Evolutionary conservation across 139 green algal genomes (phyloP), one percentile per base, ranked within the genome.

Genomic region (Klebsormidium nitens): DNA sequence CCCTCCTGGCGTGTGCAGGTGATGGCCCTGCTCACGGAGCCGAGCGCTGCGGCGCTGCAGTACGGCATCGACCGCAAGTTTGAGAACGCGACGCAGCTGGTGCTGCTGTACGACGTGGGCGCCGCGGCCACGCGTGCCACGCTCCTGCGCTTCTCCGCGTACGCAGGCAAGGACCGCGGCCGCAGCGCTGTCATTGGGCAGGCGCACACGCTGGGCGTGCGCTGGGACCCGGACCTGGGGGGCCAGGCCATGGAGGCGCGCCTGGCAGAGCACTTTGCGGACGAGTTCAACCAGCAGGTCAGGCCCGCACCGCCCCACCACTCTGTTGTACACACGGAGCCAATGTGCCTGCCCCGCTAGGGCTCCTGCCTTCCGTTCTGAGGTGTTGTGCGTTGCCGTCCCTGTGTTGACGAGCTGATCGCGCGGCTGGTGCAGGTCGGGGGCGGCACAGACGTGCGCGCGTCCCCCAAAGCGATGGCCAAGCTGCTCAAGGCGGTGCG

Each of bases 101-200:
- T 98, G 1, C 64, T 97, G 11, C 77, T 98, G 40, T 97, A 95
- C 64, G 94, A 99, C 77, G 84, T 98, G 78, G 94, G 93, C 26
- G 86, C 89, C 5, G 83, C 72, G 46, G 80, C 58, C 46, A 85
- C 84, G 2, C 83, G 93, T 72, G 91, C 83, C 0, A 83, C 91
- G 0, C 82, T 96, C 5, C 83, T 96, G 14, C 83, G 82, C 71
- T 98, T 87, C 85, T 92, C 84, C 52, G 83, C 83, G 19, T 97
- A 90, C 67, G 67, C 67, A 1, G 60, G 73, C 39, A 91, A 88
- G 74, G 85, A 93, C 59, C 58, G 38, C 2, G 83, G 83, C n/a
- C n/a, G n/a, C n/a, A n/a, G n/a, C n/a, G n/a, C n/a, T n/a, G n/a
- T n/a, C n/a, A n/a, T n/a, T n/a, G n/a, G n/a, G n/a, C n/a, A n/a